Evolutionary conservation across 257 asterid genomes (phyloP), one percentile per base, ranked within the genome.

Genomic region (Penstemon newberryi): DNA sequence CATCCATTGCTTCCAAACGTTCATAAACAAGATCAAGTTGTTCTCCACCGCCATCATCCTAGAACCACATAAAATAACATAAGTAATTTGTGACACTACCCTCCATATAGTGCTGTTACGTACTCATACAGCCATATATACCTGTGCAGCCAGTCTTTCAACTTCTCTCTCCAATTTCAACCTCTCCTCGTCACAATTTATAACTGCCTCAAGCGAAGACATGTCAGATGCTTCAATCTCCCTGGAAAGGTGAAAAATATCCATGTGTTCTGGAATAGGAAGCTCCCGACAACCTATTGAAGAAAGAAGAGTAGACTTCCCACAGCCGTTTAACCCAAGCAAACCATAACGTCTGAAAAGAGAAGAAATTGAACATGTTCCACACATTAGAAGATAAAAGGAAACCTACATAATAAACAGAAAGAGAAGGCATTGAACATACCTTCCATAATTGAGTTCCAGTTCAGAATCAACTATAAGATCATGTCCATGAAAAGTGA

Each of bases 11-110:
- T 49, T 94, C 99, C 80, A 91, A 70, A 41, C 99, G 92, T 71
- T 94, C 99, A 79, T 94, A 94, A 57, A 94, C 56, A 13, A 92
- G 96, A 8, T 94, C 99, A 69, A 94, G 95, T 70, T 70, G 83
- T 73, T 87, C 96, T 25, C 97, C 99, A 66, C 96, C 99, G 63
- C 99, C 97, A 84, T 89, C 96, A 4, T 94, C 97, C 96, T 93
- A 70, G 33, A 41, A 67, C 33, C 67, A 65, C 11, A 75, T 15
- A 52, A 13, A 75, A 62, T 10, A 42, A 41, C 7, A 15, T 2
- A 43, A 67, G 62, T 18, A 56, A 10, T 54, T 46, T 12, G 36
- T 6, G 3, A 18, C 18, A 50, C 49, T 42, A 11, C 38, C 36
- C 5, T 18, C 10, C 10, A 54, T 15, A 25, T 4, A 12, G 3